Evolutionary conservation across 257 asterid species (phyloP), one percentile per base, ranked within the genome.

Genomic region (Lycium ferocissimum): DNA sequence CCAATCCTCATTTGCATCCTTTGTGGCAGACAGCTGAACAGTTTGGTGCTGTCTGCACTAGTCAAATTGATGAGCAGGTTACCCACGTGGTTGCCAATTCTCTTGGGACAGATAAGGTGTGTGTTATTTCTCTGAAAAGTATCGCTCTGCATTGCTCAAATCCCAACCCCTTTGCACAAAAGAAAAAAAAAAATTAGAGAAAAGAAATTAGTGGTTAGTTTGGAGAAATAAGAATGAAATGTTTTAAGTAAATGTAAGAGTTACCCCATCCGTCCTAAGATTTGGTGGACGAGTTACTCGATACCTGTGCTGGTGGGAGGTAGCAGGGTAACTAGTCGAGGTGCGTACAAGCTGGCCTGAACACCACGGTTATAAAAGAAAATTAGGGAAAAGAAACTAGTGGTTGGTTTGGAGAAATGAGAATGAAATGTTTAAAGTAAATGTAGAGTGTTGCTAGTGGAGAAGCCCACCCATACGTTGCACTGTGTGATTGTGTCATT

Each of bases 11-110:
- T 87, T 88, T 94, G 91, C 98, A 95, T 90, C 98, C 98, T 14
- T 85, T 97, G 76, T 97, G 98, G 99, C 97, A 95, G 90, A 90
- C 96, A 2, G 99, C 99, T 6, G 99, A 94, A 90, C 99, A 95
- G 85, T 97, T 97, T 86, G 99, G 98, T 83, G 98, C 99, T 47
- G 94, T 92, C 49, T 97, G 99, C 90, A 88, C 93, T 45, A 95
- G 85, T 86, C 93, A 95, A 81, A 88, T 95, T 62, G 99, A 97
- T 86, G 99, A 95, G 8, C 93, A 92, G 85, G 98, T 97, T 85
- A 97, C 99, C 67, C 99, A 97, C 87, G 98, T 97, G n/a, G 99
- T 97, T 18, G 99, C 99, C 47, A 93, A 92, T 87, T 95, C 97
- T 37, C 95, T 87, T 81, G 99, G 99, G 83, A 97, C 99, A 10